These are phyloP conservation scores for Pseudomassariella vexata DNA, from an alignment of 2,329 filamentous ascomycete genomes.

Conservation along the genomic window DNA sequence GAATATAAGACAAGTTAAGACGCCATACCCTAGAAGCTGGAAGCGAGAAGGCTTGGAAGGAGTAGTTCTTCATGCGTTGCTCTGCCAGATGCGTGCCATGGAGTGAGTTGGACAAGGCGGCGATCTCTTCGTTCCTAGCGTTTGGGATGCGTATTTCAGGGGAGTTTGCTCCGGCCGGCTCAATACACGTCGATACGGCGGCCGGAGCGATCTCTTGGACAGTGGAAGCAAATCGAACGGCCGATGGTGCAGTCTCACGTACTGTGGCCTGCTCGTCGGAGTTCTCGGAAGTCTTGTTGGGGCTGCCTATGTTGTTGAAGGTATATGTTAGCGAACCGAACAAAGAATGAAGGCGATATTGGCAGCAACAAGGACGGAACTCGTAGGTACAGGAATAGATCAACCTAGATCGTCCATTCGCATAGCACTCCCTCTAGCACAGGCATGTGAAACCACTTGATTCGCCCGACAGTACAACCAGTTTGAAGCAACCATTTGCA, in stretches of 20 bases:
- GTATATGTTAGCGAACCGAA: conserved; percentile 6
- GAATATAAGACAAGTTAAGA: conserved; percentile 6
- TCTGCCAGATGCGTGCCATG: conserved; percentile 75
- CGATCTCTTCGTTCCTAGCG: conserved; percentile 58
- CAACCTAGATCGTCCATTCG: too few relatives aligned
- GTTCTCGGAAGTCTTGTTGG: conserved; percentile 4
- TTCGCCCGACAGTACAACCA: too few relatives aligned
- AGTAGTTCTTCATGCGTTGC: conserved; percentile 76
- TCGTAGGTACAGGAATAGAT: too few relatives aligned
- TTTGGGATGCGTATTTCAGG: conserved; percentile 27
- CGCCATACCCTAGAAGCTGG: conserved; percentile 74
- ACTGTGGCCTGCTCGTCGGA: conserved; percentile 5
- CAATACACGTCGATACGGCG: conserved; percentile 12
- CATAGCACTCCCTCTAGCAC: too few relatives aligned
- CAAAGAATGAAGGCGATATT: too few relatives aligned
- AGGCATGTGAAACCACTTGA: too few relatives aligned
- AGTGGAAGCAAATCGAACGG: conserved; percentile 11
- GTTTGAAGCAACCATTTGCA: too few relatives aligned
- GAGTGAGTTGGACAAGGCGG: conserved; percentile 65
- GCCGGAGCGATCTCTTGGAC: conserved; percentile 8
- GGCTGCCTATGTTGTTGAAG: conserved; percentile 4
- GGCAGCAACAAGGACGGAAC: too few relatives aligned
- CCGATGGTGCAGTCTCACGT: conserved; percentile 5
- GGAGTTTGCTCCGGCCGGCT: conserved; percentile 12
- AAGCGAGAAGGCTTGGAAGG: conserved; percentile 85